phyloP scores from a whole-genome alignment of 2,329 filamentous ascomycete species.

The Ophioceras dolichostomum region DNA sequence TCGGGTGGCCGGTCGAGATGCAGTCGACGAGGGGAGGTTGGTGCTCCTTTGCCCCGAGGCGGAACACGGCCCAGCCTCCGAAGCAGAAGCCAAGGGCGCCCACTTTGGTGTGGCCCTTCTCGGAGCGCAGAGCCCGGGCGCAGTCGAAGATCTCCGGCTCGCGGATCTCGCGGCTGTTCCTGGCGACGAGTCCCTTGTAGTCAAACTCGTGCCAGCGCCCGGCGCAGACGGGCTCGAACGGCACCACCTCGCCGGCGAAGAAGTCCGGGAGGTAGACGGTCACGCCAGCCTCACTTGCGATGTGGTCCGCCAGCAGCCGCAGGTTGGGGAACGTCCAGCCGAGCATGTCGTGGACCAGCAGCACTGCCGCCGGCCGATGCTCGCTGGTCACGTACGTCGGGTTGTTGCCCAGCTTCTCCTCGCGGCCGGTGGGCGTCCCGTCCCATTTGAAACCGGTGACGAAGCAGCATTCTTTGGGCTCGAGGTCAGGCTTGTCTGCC shows the following conservation, averaged over 20 bases:
- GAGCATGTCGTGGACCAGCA: slow-evolving; percentile 37
- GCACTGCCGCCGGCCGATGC: slow-evolving; percentile 25
- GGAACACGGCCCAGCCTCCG: slow-evolving; percentile 37
- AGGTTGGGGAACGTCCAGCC: slow-evolving; percentile 36
- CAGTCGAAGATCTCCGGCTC: slow-evolving; percentile 24
- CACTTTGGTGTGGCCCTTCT: slow-evolving; percentile 17
- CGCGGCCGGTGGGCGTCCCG: slow-evolving; percentile 22
- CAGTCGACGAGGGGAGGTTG: slow-evolving; percentile 28
- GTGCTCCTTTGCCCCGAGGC: slow-evolving; percentile 22
- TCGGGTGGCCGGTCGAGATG: slow-evolving; percentile 31
- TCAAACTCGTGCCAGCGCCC: slow-evolving; percentile 20
- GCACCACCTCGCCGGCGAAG: slow-evolving; percentile 21
- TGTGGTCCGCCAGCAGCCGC: slow-evolving; percentile 33
- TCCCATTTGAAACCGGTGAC: slow-evolving; percentile 24
- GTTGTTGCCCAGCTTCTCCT: slow-evolving; percentile 24
- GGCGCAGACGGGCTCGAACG: slow-evolving; percentile 12
- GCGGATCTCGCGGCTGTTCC: slow-evolving; percentile 22
- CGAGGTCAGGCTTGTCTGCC: too few species aligned
- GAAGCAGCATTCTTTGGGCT: too few species aligned
- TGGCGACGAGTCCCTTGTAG: slow-evolving; percentile 20
- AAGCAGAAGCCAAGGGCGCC: slow-evolving; percentile 37
- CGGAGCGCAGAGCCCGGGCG: slow-evolving; percentile 20
- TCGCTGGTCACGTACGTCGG: slow-evolving; percentile 27
- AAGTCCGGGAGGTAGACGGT: slow-evolving; percentile 38
- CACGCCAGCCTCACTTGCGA: slow-evolving; percentile 28